These are phyloP conservation scores for Trichophyton mentagrophytes DNA, from an alignment of 2,329 filamentous ascomycete species.

Conservation along the genomic window DNA sequence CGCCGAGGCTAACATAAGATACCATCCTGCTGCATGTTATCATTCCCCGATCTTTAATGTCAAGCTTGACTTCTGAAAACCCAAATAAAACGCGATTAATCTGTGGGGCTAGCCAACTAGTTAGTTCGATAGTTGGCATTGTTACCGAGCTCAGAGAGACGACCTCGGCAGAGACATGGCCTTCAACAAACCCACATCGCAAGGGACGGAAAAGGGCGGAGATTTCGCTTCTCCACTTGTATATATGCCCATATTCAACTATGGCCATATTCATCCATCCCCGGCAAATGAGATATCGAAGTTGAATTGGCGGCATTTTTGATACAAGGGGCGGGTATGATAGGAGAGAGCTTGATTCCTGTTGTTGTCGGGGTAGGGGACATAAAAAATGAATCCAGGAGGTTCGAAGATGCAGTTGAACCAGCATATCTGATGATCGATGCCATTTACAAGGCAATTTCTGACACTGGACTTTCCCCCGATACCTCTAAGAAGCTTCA, in stretches of 20 bases:
- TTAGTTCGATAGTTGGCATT: background rate
- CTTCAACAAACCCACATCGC: background rate
- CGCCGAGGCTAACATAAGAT: background rate
- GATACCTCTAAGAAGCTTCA: constrained; percentile 27
- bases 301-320: background rate
- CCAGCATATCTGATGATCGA: constrained; percentile 47
- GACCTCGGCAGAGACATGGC: background rate
- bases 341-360: constrained; percentile 22
- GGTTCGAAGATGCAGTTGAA: constrained; percentile 43
- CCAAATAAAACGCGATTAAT: background rate
- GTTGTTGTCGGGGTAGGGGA: constrained; percentile 54
- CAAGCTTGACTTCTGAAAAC: background rate
- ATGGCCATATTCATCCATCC: background rate
- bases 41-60: background rate
- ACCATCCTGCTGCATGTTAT: background rate
- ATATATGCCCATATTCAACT: background rate
- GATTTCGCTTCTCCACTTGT: background rate
- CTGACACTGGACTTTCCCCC: constrained; percentile 34
- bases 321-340: background rate
- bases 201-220: background rate
- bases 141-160: background rate
- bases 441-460: constrained; percentile 41
- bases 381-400: constrained; percentile 44
- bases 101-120: background rate
- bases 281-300: background rate